Base-by-base conservation (phyloP, 2,329 filamentous ascomycete species). In the Scedosporium dehoogii region DNA sequence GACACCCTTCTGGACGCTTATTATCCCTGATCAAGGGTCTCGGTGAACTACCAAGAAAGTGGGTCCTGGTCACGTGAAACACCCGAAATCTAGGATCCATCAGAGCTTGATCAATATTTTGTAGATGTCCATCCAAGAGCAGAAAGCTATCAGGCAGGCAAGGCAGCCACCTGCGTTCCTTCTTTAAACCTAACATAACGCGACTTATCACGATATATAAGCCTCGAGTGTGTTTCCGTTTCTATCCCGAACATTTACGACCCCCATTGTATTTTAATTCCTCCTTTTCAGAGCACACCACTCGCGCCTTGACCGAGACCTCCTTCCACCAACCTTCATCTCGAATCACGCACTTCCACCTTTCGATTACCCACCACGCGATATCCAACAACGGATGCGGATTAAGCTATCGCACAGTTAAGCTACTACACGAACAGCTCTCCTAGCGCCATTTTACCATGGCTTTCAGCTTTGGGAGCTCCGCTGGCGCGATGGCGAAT, bases 391-490 rank as follows among this genome's bases (percentile, higher is more conserved):
- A 21, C 51, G 33, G 23, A 62, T 58, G 60, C 48, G 10, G 23
- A 29, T 33, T 33, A 27, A 9, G 3, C 38, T 44, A 12, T 42
- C n/a, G 27, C 27, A 29, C 21, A 16, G 46, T 6, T 33, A 23
- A 18, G 25, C 27, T 25, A 33, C 23, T 53, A 7, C 41, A 10
- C 27, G 33, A 38, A 59, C 12, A 12, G 44, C 16, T 14, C 46
- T 29, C 25, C 25, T 25, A 59, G 14, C 41, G 3, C 42, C 48
- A 5, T 12, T 21, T 48, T 38, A 59, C 29, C 66, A 87, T 91
- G 87, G 84, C 86, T 63, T 89, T 89, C 74, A 79, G 81, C 72
- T 87, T 87, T 72, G 77, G 73, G 65, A 81, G 74, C 68, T 73
- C 79, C 62, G 75, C 73, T 62, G 78, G 75, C 67, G 73, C 73